Evolutionary conservation across 495 filamentous ascomycete genomes (phyloP).

Genomic region (Neurospora discreta): DNA sequence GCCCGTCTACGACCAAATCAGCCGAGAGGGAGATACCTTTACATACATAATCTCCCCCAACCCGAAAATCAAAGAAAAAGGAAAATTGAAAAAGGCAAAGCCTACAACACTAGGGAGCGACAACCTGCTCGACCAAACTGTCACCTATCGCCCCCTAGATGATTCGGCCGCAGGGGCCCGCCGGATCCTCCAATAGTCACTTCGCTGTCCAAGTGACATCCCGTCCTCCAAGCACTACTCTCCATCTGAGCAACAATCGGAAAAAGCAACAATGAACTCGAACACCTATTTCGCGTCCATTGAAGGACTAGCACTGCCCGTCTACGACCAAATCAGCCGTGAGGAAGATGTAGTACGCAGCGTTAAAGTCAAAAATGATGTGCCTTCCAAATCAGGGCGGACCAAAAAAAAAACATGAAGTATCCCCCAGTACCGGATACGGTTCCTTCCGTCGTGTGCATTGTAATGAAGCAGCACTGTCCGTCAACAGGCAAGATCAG

Average conservation of each 20-base stretch:
- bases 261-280: neutral
- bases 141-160: neutral
- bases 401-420: neutral
- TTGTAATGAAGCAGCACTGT: neutral
- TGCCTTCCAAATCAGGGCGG: neutral
- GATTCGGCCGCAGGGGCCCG: neutral
- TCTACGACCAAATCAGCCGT: neutral
- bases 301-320: neutral
- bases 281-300: neutral
- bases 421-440: neutral
- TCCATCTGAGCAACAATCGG: neutral
- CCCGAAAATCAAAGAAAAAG: neutral
- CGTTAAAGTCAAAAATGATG: neutral
- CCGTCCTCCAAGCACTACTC: neutral
- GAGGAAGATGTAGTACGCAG: neutral
- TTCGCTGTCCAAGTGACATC: neutral
- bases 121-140: neutral
- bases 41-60: neutral
- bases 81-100: neutral
- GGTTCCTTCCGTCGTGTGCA: neutral
- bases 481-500: neutral
- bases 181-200: neutral
- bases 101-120: neutral
- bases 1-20: neutral
- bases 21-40: neutral